A percentile compares a stretch with the other conserved stretches of the same genome.
Evolutionary conservation across 176 grass and related monocot species (phyloP).

Genomic region (Oryza nivara): DNA sequence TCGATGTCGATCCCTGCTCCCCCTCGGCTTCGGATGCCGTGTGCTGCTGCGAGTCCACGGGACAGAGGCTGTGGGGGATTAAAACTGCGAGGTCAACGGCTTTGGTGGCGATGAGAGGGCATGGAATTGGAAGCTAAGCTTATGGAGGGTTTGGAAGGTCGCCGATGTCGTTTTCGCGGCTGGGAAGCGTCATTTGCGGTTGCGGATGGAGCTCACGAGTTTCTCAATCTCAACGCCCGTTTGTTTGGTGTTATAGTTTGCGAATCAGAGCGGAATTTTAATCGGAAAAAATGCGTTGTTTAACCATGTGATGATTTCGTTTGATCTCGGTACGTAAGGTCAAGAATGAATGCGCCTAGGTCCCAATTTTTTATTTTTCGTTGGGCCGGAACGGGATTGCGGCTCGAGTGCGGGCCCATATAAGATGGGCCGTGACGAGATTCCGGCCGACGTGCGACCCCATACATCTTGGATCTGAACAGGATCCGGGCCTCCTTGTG

Average conservation of each 20-base stretch:
- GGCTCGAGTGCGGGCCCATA: too few relatives aligned
- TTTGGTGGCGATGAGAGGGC: constrained; percentile 22
- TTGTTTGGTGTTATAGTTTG: neutral
- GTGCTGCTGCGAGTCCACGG: constrained; percentile 21
- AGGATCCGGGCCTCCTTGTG: too few relatives aligned
- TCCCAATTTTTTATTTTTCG: too few relatives aligned
- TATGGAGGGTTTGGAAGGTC: constrained; percentile 30
- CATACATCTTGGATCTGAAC: too few relatives aligned
- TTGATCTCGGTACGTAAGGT: neutral
- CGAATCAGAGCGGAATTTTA: neutral
- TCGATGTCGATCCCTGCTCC: neutral
- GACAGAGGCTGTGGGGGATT: neutral
- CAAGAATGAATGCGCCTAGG: neutral
- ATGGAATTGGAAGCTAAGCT: neutral
- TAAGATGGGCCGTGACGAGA: too few relatives aligned
- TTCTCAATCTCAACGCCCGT: neutral
- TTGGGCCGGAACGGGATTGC: too few relatives aligned
- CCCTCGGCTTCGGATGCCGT: constrained; percentile 14
- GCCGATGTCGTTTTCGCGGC: neutral
- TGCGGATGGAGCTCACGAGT: neutral
- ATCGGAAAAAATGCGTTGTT: neutral
- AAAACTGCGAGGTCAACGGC: constrained; percentile 51
- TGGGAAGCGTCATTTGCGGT: constrained; percentile 27
- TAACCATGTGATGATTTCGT: neutral
- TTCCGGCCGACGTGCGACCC: too few relatives aligned